Conservation (phyloP, 208 protist genomes). For the Trypanosomatidae sp. region DNA sequence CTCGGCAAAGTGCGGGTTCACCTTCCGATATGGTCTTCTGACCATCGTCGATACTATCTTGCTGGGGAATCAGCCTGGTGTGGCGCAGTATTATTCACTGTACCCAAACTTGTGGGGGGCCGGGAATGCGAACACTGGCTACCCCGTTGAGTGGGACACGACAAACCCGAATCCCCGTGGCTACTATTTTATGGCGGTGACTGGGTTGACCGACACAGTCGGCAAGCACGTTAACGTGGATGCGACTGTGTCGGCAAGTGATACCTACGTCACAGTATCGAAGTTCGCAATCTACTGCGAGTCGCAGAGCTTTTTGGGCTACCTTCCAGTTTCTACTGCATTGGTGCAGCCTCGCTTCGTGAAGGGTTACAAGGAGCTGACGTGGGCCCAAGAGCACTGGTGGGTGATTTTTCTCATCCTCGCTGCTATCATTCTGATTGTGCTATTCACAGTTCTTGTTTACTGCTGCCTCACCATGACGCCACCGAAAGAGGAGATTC, state of each 20-base stretch:
- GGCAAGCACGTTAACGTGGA: conserved; percentile 11
- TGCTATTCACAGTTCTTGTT: conserved; percentile 35
- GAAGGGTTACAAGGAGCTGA: conserved; percentile 47
- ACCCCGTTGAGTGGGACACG: conserved; percentile 5
- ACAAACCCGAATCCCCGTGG: conserved; percentile 2
- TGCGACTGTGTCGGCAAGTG: conserved; percentile 2
- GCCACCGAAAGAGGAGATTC: conserved; percentile 23
- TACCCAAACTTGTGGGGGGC: background rate
- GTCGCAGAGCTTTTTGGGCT: conserved; percentile 29
- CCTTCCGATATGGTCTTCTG: conserved; percentile 9
- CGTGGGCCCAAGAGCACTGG: conserved; percentile 60
- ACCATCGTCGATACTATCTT: background rate
- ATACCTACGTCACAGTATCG: conserved; percentile 2
- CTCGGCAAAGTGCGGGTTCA: conserved; percentile 1
- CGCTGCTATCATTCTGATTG: conserved; percentile 26
- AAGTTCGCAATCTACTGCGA: conserved; percentile 35
- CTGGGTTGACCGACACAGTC: background rate
- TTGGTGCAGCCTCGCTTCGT: conserved; percentile 37
- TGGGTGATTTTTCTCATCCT: conserved; percentile 48
- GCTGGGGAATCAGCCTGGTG: background rate
- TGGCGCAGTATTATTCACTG: background rate
- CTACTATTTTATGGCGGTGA: conserved; percentile 7
- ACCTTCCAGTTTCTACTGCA: conserved; percentile 9
- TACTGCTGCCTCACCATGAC: conserved; percentile 42
- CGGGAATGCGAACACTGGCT: conserved; percentile 5